phyloP scores from a whole-genome alignment of 176 grass and related monocot species.

The Zea luxurians region DNA sequence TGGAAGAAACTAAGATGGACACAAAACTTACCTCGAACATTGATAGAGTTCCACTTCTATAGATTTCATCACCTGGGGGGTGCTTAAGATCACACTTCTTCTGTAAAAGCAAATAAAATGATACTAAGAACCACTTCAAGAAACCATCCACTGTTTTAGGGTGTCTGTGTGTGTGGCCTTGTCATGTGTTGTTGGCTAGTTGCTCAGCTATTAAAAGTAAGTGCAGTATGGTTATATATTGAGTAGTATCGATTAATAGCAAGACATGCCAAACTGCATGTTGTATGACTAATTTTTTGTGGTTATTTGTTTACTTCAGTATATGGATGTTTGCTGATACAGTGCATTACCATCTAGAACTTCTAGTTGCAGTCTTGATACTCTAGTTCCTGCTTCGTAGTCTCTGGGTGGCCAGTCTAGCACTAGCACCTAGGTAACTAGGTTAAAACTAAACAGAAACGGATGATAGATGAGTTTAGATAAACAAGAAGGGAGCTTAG shows the following conservation, averaged over 20 bases:
- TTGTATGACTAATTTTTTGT: background rate
- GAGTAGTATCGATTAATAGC: background rate
- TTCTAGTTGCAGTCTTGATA: background rate
- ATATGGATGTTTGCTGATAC: background rate
- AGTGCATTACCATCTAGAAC: background rate
- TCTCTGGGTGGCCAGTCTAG: background rate
- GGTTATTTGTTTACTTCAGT: background rate
- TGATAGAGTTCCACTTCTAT: slow-evolving; percentile 90
- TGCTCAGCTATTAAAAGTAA: background rate
- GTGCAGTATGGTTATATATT: background rate
- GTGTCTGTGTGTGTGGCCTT: background rate
- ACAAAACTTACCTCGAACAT: slow-evolving; percentile 86
- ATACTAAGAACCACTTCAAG: slow-evolving; percentile 13
- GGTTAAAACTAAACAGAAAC: background rate
- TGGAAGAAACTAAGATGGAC: background rate
- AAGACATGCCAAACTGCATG: background rate
- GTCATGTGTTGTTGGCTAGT: background rate
- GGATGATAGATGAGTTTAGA: background rate
- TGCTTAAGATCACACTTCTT: slow-evolving; percentile 98
- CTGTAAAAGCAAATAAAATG: slow-evolving; percentile 52
- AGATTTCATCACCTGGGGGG: slow-evolving; percentile 98
- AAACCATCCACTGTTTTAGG: background rate
- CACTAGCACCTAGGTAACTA: background rate
- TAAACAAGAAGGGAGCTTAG: background rate
- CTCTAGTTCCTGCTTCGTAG: background rate